Evolutionary conservation across 129 eudicot genomes (phyloP).

Genomic region (Flaveria trinervia): DNA sequence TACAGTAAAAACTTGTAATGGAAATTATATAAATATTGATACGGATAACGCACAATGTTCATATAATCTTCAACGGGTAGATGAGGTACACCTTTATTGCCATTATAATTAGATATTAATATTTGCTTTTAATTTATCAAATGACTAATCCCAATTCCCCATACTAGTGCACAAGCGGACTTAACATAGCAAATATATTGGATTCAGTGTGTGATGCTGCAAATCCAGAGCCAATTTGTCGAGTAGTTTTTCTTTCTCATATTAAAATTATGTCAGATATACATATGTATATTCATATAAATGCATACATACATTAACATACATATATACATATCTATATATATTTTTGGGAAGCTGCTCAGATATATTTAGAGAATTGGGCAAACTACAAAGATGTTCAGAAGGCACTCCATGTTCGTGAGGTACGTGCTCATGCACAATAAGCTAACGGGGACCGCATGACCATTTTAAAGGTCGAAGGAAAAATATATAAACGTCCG

Average conservation of each 20-base stretch:
- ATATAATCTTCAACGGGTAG: conserved; percentile 12
- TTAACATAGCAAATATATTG: conserved; percentile 15
- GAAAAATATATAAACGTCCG: too few relatives aligned
- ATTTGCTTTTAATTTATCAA: not conserved
- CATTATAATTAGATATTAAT: not conserved
- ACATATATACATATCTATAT: too few relatives aligned
- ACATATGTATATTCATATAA: too few relatives aligned
- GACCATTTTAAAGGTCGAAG: too few relatives aligned
- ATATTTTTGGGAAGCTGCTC: conserved; percentile 2
- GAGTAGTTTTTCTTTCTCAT: conserved; percentile 17
- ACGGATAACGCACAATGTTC: conserved; percentile 13
- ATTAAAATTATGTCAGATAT: not conserved
- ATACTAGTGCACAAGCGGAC: conserved; percentile 23
- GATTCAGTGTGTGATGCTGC: conserved; percentile 19
- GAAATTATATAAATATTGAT: conserved; percentile 25
- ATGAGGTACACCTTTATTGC: conserved; percentile 15
- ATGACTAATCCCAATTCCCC: not conserved
- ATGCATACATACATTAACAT: too few relatives aligned
- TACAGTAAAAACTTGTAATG: conserved; percentile 19
- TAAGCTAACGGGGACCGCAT: not conserved
- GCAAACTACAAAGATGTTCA: conserved; percentile 28
- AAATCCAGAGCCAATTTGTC: conserved; percentile 24
- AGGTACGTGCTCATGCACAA: conserved; percentile 15
- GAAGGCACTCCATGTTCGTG: conserved; percentile 36
- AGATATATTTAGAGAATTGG: not conserved